Percentiles rank a stretch among this genome's conserved stretches.
Evolutionary conservation across 2,329 filamentous ascomycete genomes (phyloP).

Genomic region (Ophiosphaerella herpotricha): DNA sequence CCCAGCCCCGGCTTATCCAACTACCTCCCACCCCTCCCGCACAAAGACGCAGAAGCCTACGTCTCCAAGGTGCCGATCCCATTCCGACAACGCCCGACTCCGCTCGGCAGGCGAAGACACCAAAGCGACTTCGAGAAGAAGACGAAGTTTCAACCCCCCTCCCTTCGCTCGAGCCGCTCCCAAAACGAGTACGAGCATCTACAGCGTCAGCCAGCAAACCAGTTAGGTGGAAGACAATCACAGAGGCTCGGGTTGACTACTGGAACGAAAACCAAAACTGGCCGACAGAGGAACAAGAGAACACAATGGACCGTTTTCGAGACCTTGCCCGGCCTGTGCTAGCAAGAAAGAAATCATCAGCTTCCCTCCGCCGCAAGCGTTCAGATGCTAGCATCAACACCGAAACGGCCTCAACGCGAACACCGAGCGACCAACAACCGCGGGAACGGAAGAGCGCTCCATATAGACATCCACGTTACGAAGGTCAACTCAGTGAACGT

Average conservation of each 20-base stretch:
- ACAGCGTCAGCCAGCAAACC: not conserved
- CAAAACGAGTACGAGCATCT: not conserved
- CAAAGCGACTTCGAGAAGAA: too few relatives aligned
- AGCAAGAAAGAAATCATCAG: constrained; percentile 8
- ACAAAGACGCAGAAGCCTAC: too few relatives aligned
- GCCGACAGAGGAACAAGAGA: constrained; percentile 23
- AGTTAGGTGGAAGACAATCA: not conserved
- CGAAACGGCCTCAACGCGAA: constrained; percentile 12
- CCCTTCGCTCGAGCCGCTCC: not conserved
- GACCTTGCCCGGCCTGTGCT: constrained; percentile 11
- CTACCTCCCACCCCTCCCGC: too few relatives aligned
- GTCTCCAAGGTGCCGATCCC: too few relatives aligned
- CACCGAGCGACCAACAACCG: constrained; percentile 7
- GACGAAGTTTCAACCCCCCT: too few relatives aligned
- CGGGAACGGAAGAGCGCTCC: constrained; percentile 9
- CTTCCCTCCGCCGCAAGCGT: constrained; percentile 13
- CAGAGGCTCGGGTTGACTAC: constrained; percentile 1
- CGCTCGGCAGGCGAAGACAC: too few relatives aligned
- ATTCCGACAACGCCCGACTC: too few relatives aligned
- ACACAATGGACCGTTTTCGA: constrained; percentile 17
- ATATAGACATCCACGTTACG: constrained; percentile 5
- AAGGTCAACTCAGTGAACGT: constrained; percentile 14
- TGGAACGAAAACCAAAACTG: constrained; percentile 13
- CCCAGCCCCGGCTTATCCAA: too few relatives aligned
- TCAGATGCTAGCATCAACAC: constrained; percentile 14